Evolutionary conservation across 495 filamentous ascomycete genomes (phyloP).

Genomic region (Patellaria atrata): DNA sequence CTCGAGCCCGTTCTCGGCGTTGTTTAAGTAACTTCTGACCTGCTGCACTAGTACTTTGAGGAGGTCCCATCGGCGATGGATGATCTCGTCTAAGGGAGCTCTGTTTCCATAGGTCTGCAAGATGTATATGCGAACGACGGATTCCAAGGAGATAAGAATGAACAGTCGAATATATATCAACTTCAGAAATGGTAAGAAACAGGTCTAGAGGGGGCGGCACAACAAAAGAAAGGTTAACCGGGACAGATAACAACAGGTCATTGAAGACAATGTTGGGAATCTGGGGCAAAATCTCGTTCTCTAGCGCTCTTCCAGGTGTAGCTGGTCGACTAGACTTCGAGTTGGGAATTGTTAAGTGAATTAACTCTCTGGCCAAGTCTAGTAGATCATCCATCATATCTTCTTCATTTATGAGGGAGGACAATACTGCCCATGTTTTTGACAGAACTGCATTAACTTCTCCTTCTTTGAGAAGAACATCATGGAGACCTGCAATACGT

Average conservation of each 20-base stretch:
- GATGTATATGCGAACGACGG: constrained; percentile 63
- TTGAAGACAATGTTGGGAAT: constrained; percentile 40
- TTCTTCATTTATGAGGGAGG: constrained; percentile 52
- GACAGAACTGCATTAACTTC: constrained; percentile 64
- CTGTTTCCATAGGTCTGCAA: constrained; percentile 75
- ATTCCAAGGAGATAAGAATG: constrained; percentile 78
- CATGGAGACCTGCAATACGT: constrained; percentile 27
- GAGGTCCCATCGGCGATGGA: constrained; percentile 51
- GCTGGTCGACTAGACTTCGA: constrained; percentile 15
- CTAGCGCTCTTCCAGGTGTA: constrained; percentile 18
- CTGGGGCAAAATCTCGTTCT: constrained; percentile 5
- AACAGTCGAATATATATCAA: constrained; percentile 65
- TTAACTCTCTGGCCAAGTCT: constrained; percentile 63
- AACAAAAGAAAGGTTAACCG: constrained; percentile 54
- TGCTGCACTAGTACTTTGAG: constrained; percentile 42
- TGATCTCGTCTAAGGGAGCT: constrained; percentile 60
- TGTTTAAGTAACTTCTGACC: constrained; percentile 40
- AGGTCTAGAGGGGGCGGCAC: constrained; percentile 73
- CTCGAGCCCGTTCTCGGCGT: constrained; percentile 43
- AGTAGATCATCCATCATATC: constrained; percentile 60
- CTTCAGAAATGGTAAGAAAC: constrained; percentile 61
- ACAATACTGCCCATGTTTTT: constrained; percentile 63
- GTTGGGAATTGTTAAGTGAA: constrained; percentile 47
- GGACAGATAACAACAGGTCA: constrained; percentile 67
- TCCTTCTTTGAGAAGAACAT: constrained; percentile 66